Base-by-base conservation (phyloP, 2,329 filamentous ascomycete species). In the Hypoxylon rubiginosum region DNA sequence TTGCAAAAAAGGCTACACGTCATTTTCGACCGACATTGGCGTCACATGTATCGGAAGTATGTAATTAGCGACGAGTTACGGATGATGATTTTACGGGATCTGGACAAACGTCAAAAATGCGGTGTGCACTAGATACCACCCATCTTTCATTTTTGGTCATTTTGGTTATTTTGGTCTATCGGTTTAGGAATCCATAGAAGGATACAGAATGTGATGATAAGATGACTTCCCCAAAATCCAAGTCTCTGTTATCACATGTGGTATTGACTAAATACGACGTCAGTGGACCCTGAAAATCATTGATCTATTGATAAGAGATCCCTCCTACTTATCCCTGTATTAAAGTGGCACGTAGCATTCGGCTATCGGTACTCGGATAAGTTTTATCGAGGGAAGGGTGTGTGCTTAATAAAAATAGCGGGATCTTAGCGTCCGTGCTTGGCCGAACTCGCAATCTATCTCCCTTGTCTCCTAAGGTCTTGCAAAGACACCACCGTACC, bases 211-310 rank as follows among this genome's bases (percentile, higher is more conserved):
- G 24, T 21, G 19, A 46, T 46, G 11, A 26, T 21, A 26, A 26
- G 17, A 19, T 45, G 11, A 32, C 30, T 11, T 32, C 30, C 30
- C 30, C 30, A 32, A 11, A 32, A 32, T 24, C 21, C 21, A 24
- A 24, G 4, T 24, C 21, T 24, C 30, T 32, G 30, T 13, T 54
- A 53, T 61, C 53, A 58, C 48, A 58, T 58, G 62, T 52, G 8
- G 46, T 49, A 34, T 56, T 36, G 9, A 53, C 39, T 53, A 49
- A 39, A 59, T 62, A 32, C 67, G 64, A 69, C 67, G 67, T 69
- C 67, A 69, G 61, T 64, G 63, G 67, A 69, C 67, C 64, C 64
- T 69, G 67, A 67, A 67, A 64, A 60, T 59, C 67, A 55, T 59
- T 51, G 60, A 55, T 68, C 49, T 39, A 11, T 28, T 66, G 63